Conservation (phyloP, 2,329 filamentous ascomycete genomes). For the Fusarium austroafricanum region DNA sequence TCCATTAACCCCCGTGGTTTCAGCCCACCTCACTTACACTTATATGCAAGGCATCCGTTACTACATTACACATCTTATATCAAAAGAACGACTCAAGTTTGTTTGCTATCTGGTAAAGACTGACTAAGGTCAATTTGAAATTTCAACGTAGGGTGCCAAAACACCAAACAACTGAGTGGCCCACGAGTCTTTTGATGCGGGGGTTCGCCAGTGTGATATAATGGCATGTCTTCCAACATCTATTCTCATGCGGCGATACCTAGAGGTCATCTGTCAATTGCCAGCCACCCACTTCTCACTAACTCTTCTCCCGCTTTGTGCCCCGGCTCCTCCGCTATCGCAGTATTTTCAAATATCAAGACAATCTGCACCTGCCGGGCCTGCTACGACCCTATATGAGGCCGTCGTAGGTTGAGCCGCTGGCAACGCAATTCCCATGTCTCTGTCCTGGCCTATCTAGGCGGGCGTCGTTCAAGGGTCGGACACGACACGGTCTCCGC, state of each 20-base stretch:
- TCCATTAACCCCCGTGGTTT: slow-evolving; percentile 8
- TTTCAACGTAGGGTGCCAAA: slow-evolving; percentile 30
- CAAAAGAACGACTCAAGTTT: slow-evolving; percentile 43
- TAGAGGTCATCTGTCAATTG: slow-evolving; percentile 9
- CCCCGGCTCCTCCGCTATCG: slow-evolving; percentile 33
- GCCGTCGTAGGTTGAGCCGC: slow-evolving; percentile 36
- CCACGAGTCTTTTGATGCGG: slow-evolving; percentile 17
- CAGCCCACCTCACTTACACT: not conserved
- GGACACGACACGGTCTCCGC: slow-evolving; percentile 41
- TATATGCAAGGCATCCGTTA: not conserved
- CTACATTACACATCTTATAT: not conserved
- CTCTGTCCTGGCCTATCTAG: slow-evolving; percentile 37
- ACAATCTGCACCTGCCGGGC: slow-evolving; percentile 47
- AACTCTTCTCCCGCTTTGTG: slow-evolving; percentile 14
- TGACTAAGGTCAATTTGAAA: slow-evolving; percentile 42
- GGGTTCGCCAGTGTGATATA: slow-evolving; percentile 11
- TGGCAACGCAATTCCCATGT: slow-evolving; percentile 37
- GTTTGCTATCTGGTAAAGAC: slow-evolving; percentile 44
- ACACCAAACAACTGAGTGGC: slow-evolving; percentile 29
- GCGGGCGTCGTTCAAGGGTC: slow-evolving; percentile 37
- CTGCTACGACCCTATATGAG: slow-evolving; percentile 34
- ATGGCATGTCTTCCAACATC: slow-evolving; percentile 23
- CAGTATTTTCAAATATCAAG: slow-evolving; percentile 45
- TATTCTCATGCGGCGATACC: slow-evolving; percentile 10
- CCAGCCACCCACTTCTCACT: slow-evolving; percentile 10